Evolutionary conservation across 2,329 filamentous ascomycete genomes (phyloP), one percentile per base, ranked within the genome.

Genomic region (Bipolaris gigantea): DNA sequence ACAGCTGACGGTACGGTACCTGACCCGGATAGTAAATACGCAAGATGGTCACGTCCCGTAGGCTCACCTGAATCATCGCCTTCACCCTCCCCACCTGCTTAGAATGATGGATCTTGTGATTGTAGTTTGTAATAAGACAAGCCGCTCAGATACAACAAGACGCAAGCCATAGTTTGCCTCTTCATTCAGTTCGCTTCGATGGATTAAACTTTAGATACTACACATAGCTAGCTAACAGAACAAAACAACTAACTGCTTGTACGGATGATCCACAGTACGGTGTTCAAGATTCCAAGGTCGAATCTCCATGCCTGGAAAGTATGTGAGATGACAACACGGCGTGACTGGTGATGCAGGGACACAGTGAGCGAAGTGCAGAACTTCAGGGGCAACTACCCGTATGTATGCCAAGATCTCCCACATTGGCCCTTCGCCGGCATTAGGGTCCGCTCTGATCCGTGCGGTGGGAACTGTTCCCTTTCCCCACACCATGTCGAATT

Each of bases 1-100:
- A 71, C 67, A 1, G 44, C 53, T 1, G 48, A 62, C 4, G 67
- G 69, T 34, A 67, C 67, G 16, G 62, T 66, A 35, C 66, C 66
- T 0, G 56, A 63, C 4, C 62, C 64, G 2, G 59, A 57, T 25
- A 65, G 61, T 32, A 63, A 62, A 2, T 71, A 65, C 62, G 47
- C 64, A 25, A 68, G 69, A 15, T 72, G 69, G 36, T 68, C 69
- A 1, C 64, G 70, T 56, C 56, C 11, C 65, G 65, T 53, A 44
- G 36, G 33, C 59, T 63, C 42, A 67, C 64, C 21, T 23, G 13
- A n/a, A 23, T 8, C 27, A 30, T 30, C 27, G 10, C 27, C 27
- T 11, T 30, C 27, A 30, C 10, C 27, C 10, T 30, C 27, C 10
- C 13, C 27, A 30, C 3, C 10, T 30, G 10, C 27, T 10, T 11